Evolutionary conservation across 306 rosid species (phyloP).

Genomic region (Abrus pulchellus): DNA sequence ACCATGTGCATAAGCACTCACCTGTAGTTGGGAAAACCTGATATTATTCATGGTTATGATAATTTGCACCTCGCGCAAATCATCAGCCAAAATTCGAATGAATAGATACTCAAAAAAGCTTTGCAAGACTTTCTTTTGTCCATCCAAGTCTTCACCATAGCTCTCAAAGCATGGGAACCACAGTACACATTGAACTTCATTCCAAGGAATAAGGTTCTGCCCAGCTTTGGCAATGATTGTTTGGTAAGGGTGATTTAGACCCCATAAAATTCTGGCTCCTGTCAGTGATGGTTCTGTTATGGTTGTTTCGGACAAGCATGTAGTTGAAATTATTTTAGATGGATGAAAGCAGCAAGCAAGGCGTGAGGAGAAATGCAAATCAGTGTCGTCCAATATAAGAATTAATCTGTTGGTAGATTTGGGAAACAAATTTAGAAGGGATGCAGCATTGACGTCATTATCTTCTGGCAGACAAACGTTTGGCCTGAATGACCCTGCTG

Average conservation of each 20-base stretch:
- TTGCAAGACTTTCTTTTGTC: constrained; percentile 56
- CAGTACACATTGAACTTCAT: constrained; percentile 63
- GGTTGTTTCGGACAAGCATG: constrained; percentile 61
- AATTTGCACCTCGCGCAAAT: constrained; percentile 59
- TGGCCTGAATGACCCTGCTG: constrained; percentile 48
- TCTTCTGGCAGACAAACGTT: constrained; percentile 68
- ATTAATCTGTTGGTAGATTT: constrained; percentile 56
- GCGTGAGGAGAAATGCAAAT: constrained; percentile 61
- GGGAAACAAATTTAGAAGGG: constrained; percentile 64
- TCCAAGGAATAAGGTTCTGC: constrained; percentile 70
- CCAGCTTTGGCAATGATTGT: constrained; percentile 73
- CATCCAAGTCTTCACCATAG: constrained; percentile 58
- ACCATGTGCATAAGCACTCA: constrained; percentile 42
- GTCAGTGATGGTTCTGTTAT: constrained; percentile 59
- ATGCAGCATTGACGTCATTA: constrained; percentile 47
- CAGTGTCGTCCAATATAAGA: constrained; percentile 77
- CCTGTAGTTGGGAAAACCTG: constrained; percentile 89
- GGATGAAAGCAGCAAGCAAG: constrained; percentile 63
- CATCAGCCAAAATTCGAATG: constrained; percentile 72
- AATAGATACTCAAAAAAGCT: constrained; percentile 76
- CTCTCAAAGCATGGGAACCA: constrained; percentile 81
- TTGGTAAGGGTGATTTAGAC: constrained; percentile 68
- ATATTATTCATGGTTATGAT: constrained; percentile 81
- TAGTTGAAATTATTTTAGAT: constrained; percentile 73
- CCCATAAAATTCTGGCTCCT: constrained; percentile 72